A percentile compares a stretch with the other conserved stretches of the same genome.
phyloP scores from a whole-genome alignment of 2,329 filamentous ascomycete species.

The Beauveria sp. region DNA sequence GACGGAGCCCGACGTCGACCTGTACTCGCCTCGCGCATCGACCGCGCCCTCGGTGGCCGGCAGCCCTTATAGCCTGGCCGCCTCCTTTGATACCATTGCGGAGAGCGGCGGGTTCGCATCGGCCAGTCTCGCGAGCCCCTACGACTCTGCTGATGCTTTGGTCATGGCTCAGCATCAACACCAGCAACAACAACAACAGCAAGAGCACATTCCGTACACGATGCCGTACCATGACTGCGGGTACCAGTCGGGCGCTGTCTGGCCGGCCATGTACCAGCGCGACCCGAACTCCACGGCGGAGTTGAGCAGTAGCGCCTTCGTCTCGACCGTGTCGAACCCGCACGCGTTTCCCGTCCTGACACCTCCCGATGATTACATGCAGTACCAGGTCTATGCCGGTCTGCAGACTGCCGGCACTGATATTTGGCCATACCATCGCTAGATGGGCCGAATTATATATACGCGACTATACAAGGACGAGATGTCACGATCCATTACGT shows the following conservation, averaged over 20 bases:
- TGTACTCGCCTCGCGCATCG: not conserved
- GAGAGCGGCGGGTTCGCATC: not conserved
- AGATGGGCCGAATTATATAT: not conserved
- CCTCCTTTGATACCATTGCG: not conserved
- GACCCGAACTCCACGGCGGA: not conserved
- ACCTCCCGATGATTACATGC: constrained; percentile 10
- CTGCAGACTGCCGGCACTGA: not conserved
- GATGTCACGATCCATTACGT: not conserved
- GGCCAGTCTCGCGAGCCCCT: not conserved
- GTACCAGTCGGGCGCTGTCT: not conserved
- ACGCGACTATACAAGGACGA: not conserved
- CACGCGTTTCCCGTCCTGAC: constrained; percentile 4
- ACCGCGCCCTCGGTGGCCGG: not conserved
- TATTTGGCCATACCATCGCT: constrained; percentile 11
- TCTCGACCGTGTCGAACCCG: constrained; percentile 2
- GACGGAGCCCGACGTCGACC: constrained; percentile 3
- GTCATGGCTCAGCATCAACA: not conserved
- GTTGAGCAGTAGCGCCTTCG: not conserved
- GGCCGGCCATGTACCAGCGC: constrained; percentile 1
- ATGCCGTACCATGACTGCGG: constrained; percentile 5
- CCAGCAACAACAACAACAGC: not conserved
- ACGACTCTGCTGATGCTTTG: not conserved
- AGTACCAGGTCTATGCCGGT: constrained; percentile 1
- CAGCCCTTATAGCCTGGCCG: constrained; percentile 7
- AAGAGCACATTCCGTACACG: not conserved